Evolutionary conservation across 2,329 filamentous ascomycete species (phyloP), one percentile per base, ranked within the genome.

Genomic region (Trichophyton simii): DNA sequence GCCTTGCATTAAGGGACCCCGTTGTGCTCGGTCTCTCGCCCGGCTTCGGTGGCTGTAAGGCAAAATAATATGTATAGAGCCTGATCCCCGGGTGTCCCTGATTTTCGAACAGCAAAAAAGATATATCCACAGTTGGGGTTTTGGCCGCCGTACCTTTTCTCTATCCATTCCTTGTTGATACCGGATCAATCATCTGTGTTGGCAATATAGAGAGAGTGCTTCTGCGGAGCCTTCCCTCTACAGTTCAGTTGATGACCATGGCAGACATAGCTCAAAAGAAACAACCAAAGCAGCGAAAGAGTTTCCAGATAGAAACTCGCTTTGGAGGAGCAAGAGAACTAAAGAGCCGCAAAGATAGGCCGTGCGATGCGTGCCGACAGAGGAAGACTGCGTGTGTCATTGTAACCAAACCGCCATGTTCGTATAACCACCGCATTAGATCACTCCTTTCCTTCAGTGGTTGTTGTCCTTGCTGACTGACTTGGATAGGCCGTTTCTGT

Each of bases 321-420:
- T 58, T 58, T 58, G 57, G 57, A 15, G 57, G 57, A 42, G 57
- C 57, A 25, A 41, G 57, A 20, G 57, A 58, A 9, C 31, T 58
- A 15, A 58, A 58, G 36, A 58, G 57, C 41, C 57, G 57, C 36
- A 58, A 58, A 20, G 57, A 58, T 25, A 58, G 57, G 38, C 57
- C 57, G 38, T 58, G 57, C 20, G 57, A 58, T 44, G 57, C 57
- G 5, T 58, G 57, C 18, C 57, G 57, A 0, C 41, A 58, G 38
- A 58, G 57, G 13, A 58, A 58, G 31, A 58, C 57, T 15, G 57
- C 57, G 2, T 58, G 57, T 58, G 57, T 58, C 38, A 58, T 58
- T 28, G 36, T 58, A 20, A 58, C 57, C 18, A 42, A 58, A 46
- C 57, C 57, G 7, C 57, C 57, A 58, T 58, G 57, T 58, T 42